phyloP scores from a whole-genome alignment of 108 stramenopile species.

The Fragilariopsis cylindrus region DNA sequence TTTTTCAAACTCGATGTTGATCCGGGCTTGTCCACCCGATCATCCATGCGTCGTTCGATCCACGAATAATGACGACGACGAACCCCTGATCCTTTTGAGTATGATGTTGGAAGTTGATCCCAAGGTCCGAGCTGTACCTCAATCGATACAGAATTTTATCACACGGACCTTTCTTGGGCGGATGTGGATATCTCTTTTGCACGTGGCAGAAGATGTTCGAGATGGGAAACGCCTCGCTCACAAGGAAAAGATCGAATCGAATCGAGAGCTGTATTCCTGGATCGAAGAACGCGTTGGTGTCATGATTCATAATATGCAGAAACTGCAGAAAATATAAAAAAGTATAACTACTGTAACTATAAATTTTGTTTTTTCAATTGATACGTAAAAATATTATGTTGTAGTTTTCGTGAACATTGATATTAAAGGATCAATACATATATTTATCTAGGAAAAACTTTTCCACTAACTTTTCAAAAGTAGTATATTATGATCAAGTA shows the following conservation, averaged over 20 bases:
- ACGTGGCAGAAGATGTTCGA: slow-evolving; percentile 65
- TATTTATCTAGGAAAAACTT: no score
- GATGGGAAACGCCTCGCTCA: slow-evolving; percentile 59
- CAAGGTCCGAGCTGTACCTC: slow-evolving; percentile 47
- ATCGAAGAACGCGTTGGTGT: slow-evolving; percentile 52
- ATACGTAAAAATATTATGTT: no score
- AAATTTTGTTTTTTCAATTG: no score
- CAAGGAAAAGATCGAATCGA: slow-evolving; percentile 54
- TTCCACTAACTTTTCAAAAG: no score
- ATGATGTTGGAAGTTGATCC: slow-evolving; percentile 46
- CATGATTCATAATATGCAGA: slow-evolving; percentile 39
- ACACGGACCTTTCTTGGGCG: slow-evolving; percentile 56
- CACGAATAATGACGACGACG: slow-evolving; percentile 1
- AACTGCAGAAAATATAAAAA: background rate
- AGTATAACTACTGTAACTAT: no score
- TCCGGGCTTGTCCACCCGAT: slow-evolving; percentile 67
- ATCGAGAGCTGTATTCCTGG: slow-evolving; percentile 69
- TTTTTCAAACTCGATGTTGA: slow-evolving; percentile 49
- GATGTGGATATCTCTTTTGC: slow-evolving; percentile 60
- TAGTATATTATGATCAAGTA: no score
- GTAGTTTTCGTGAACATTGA: no score
- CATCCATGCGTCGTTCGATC: slow-evolving; percentile 48
- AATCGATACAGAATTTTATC: slow-evolving; percentile 63
- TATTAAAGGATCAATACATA: no score
- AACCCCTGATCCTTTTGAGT: slow-evolving; percentile 54